Evolutionary conservation across 192 early-diverging fungal species (phyloP), one percentile per base, ranked within the genome.

Genomic region (Coemansia sp.): DNA sequence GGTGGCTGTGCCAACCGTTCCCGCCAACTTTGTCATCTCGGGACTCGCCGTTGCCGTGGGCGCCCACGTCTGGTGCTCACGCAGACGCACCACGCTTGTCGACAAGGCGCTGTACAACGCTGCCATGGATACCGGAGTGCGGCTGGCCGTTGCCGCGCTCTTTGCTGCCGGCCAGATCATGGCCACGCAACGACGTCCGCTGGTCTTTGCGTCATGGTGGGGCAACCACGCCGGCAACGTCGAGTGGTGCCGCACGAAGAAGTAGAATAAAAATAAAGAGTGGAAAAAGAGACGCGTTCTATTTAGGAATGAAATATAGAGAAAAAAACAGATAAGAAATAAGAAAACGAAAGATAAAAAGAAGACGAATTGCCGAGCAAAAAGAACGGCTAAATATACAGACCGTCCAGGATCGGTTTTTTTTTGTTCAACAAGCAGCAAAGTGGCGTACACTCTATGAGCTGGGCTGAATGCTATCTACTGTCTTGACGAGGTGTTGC

Each of bases 21-120:
- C 79, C 1, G 79, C 79, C 0, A 81, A 81, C 55, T 81, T 81
- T 74, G 53, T 71, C 12, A 57, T 76, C 12, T 67, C 79, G 5
- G 79, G 79, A 32, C 38, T 81, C 10, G 53, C 57, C 1, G 79
- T 69, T 1, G 79, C 79, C 2, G 79, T 81, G 17, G 67, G 48
- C 1, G 74, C 74, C 0, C 79, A 73, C 38, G 45, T 65, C 20
- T 70, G 67, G 68, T 73, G 68, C 54, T 53, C 56, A 25, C 57
- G 50, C 19, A 58, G 61, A 17, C 22, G 65, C 45, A 65, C 56
- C 44, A 67, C 73, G 39, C 68, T 81, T 46, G 74, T 70, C 25
- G 79, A 81, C 39, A 61, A 68, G n/a, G 76, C 79, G 39, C 56
- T 81, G n/a, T 81, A 73, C 59, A 81, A 74, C 59, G 74, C 74